These are phyloP conservation scores for Pestalotiopsis sp. DNA, from an alignment of 2,329 filamentous ascomycete genomes.

Conservation along the genomic window DNA sequence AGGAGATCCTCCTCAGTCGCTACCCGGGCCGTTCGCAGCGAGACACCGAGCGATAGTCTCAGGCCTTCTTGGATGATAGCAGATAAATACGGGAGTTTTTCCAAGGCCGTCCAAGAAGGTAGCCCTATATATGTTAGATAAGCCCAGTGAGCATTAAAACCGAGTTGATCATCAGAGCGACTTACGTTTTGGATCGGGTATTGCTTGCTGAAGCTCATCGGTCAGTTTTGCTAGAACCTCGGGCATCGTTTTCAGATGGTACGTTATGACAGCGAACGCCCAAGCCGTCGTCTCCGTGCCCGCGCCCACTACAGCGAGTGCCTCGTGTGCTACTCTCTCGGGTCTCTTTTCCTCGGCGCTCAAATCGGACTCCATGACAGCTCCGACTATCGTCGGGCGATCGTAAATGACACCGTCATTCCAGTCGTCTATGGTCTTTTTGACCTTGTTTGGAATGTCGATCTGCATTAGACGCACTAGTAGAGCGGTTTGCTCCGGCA, in stretches of 20 bases:
- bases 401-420: not conserved
- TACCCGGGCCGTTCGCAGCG: conserved; percentile 19
- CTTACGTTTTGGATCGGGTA: not conserved
- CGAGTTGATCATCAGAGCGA: not conserved
- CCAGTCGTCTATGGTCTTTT: not conserved
- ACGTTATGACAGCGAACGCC: conserved; percentile 18
- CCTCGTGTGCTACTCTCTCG: conserved; percentile 39
- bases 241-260: conserved; percentile 33
- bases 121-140: conserved; percentile 8
- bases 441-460: not conserved
- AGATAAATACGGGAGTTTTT: conserved; percentile 24
- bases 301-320: conserved; percentile 39
- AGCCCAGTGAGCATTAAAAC: not conserved
- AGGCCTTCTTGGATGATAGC: conserved; percentile 25
- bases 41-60: conserved; percentile 22
- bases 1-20: conserved; percentile 21
- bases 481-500: not conserved
- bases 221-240: conserved; percentile 30
- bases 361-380: conserved; percentile 32
- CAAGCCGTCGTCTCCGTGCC: conserved; percentile 42
- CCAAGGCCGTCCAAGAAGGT: conserved; percentile 22
- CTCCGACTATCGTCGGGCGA: conserved; percentile 30
- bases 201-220: conserved; percentile 32
- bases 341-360: conserved; percentile 37
- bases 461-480: not conserved